Evolutionary conservation across 257 asterid species (phyloP).

Genomic region (Hygrophila difformis): DNA sequence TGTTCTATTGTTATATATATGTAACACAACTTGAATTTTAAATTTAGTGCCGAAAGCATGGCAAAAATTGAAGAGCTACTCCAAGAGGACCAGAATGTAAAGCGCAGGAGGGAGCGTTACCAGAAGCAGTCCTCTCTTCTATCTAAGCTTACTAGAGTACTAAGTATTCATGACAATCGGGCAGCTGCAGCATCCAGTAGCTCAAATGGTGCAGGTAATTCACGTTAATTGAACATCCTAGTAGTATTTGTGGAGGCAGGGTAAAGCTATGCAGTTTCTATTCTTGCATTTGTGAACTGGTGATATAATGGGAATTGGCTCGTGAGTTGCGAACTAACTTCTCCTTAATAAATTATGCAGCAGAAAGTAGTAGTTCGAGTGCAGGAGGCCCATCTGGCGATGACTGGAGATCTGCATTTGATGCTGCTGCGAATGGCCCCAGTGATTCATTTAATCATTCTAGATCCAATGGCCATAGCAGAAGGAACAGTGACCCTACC

Average conservation of each 20-base stretch:
- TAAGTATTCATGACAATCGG: conserved; percentile 64
- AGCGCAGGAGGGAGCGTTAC: conserved; percentile 51
- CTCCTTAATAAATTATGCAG: conserved; percentile 18
- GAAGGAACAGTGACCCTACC: conserved; percentile 48
- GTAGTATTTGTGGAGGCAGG: too few species aligned
- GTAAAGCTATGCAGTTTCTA: too few species aligned
- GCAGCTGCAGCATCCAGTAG: conserved; percentile 53
- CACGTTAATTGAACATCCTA: not conserved
- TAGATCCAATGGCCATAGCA: conserved; percentile 50
- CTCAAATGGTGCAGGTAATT: conserved; percentile 51
- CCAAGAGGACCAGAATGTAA: conserved; percentile 71
- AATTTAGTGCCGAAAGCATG: conserved; percentile 52
- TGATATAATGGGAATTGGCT: too few species aligned
- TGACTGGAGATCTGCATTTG: conserved; percentile 82
- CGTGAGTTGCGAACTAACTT: not conserved
- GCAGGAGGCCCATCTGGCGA: conserved; percentile 53
- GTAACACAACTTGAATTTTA: conserved; percentile 11
- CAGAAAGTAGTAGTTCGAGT: conserved; percentile 64
- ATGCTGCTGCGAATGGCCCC: conserved; percentile 63
- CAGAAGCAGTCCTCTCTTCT: conserved; percentile 74
- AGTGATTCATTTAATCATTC: conserved; percentile 32
- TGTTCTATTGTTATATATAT: conserved; percentile 1
- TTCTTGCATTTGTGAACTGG: too few species aligned
- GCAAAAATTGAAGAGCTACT: conserved; percentile 69
- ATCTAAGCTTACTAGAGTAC: conserved; percentile 66